Base-by-base conservation (phyloP, 345 rosid species). In the Zanthoxylum bungeanum region DNA sequence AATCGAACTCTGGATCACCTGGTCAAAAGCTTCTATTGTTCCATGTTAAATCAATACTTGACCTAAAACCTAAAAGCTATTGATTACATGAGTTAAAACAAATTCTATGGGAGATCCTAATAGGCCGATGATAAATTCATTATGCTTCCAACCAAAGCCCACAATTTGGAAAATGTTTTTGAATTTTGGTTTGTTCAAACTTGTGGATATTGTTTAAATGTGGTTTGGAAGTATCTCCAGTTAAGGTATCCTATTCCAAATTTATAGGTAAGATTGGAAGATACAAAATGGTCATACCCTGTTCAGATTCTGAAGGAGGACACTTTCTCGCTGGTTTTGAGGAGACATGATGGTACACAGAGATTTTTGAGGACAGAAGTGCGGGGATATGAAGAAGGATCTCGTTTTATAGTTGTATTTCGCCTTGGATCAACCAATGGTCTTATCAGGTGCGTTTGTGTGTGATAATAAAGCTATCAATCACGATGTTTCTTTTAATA, bases 301-400 rank as follows among this genome's bases (percentile, higher is more conserved):
- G 77, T 95, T 75, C 87, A 88, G 76, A 83, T 95, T 78, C 42
- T 81, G 64, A 90, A 89, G 72, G 99, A 95, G 81, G 99, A 92
- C 80, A 91, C 97, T n/a, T 75, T 95, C 73, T 80, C 83, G 71
- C 75, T 95, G 84, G 91, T 89, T 77, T 78, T 95, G 84, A 90
- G 79, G 86, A 69, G 86, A 70, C 79, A 77, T 76, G 83, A 83
- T 77, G 93, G 85, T 75, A 78, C 71, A 24, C 81, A 79, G 68
- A 85, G 74, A 58, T 80, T 87, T 84, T 67, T 95, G 77, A 87
- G 84, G 73, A 85, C 85, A 63, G 99, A 92, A 80, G 83, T 95
- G 74, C 97, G 99, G 16, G 99, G 98, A 62, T 92, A 82, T 80
- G 99, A 95, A 84, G 99, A 95, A 85, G 99, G 99, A 73, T 95